These are phyloP conservation scores for Perkinsus olseni DNA, from an alignment of 169 alveolate genomes.

Conservation along the genomic window DNA sequence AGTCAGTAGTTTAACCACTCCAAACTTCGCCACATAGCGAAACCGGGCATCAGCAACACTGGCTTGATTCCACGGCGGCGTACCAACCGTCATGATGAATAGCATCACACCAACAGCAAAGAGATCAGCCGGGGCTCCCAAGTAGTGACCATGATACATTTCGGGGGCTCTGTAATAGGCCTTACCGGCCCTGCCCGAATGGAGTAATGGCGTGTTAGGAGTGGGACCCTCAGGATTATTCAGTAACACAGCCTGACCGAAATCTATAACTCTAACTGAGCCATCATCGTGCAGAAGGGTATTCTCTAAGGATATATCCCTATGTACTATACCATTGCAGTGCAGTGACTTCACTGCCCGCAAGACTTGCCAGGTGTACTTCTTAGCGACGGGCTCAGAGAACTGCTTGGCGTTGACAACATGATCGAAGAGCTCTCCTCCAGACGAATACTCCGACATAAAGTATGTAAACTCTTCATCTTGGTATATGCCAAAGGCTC, in stretches of 20 bases:
- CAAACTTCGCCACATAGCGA: slow-evolving; percentile 11
- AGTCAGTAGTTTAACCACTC: slow-evolving; percentile 7
- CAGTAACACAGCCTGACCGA: slow-evolving; percentile 20
- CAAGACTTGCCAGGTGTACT: slow-evolving; percentile 10
- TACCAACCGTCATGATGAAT: slow-evolving; percentile 21
- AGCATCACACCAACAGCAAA: slow-evolving; percentile 25
- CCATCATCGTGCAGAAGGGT: slow-evolving; percentile 19
- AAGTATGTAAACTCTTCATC: slow-evolving; percentile 18
- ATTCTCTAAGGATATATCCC: slow-evolving; percentile 22
- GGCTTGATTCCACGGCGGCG: slow-evolving; percentile 31
- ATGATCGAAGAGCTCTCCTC: slow-evolving; percentile 20
- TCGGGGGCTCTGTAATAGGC: slow-evolving; percentile 25
- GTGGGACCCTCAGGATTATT: not conserved
- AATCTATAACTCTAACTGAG: slow-evolving; percentile 16
- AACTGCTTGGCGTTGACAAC: slow-evolving; percentile 2
- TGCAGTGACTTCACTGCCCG: slow-evolving; percentile 20
- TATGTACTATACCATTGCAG: slow-evolving; percentile 16
- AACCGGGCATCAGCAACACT: slow-evolving; percentile 15
- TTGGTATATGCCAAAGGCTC: slow-evolving; percentile 1
- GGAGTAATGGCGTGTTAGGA: not conserved
- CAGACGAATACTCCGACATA: slow-evolving; percentile 10
- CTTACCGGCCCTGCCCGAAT: slow-evolving; percentile 18
- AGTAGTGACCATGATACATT: slow-evolving; percentile 16
- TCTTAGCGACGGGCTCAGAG: slow-evolving; percentile 10
- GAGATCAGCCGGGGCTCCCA: slow-evolving; percentile 21